Conservation (phyloP, 2,329 filamentous ascomycete genomes). For the Exophiala xenobiotica region DNA sequence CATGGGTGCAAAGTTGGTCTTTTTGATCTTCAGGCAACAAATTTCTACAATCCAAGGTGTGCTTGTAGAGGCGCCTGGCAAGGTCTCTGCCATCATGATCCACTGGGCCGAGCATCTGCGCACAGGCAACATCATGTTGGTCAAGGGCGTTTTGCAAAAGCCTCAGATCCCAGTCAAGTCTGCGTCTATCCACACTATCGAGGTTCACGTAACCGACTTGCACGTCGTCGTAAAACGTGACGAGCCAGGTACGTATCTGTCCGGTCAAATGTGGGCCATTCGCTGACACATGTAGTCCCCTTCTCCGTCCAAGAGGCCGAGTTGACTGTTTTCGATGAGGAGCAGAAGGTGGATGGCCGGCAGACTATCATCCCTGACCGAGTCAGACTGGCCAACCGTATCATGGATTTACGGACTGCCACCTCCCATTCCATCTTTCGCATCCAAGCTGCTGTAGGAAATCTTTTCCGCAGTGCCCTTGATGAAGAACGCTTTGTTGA, state of each 20-base stretch:
- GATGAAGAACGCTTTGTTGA: conserved; percentile 80
- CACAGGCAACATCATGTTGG: conserved; percentile 73
- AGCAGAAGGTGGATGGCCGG: conserved; percentile 55
- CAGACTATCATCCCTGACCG: conserved; percentile 67
- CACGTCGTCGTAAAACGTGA: conserved; percentile 62
- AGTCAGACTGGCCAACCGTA: conserved; percentile 72
- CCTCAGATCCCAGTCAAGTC: conserved; percentile 74
- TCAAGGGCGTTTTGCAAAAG: conserved; percentile 70
- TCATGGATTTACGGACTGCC: conserved; percentile 82
- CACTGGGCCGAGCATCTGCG: conserved; percentile 84
- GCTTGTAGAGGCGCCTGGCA: conserved; percentile 60
- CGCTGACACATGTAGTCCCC: conserved; percentile 45
- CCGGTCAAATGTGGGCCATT: not conserved
- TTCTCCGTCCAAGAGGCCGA: conserved; percentile 72
- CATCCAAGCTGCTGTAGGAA: conserved; percentile 76
- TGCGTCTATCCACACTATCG: conserved; percentile 71
- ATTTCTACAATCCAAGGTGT: conserved; percentile 82
- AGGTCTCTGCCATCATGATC: conserved; percentile 71
- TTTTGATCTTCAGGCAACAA: conserved; percentile 82
- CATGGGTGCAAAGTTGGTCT: conserved; percentile 78
- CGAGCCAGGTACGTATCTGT: conserved; percentile 45
- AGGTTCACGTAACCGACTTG: conserved; percentile 68
- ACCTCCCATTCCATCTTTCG: conserved; percentile 85
- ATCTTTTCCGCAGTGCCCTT: conserved; percentile 74
- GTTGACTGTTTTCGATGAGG: conserved; percentile 56